Evolutionary conservation across 768 basidiomycete genomes (phyloP).

Genomic region (Russula emetica): DNA sequence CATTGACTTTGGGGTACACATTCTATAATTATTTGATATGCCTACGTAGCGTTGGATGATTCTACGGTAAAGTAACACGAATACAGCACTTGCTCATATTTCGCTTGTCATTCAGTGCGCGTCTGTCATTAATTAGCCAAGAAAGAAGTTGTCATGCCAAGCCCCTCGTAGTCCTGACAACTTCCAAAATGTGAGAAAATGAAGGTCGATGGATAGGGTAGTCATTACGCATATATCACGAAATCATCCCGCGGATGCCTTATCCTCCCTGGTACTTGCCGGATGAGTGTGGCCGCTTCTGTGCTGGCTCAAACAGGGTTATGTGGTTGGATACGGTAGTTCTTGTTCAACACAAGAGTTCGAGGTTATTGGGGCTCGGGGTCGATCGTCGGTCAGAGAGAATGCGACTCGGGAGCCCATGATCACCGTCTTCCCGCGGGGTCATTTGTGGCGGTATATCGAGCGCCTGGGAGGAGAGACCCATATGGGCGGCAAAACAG

Average conservation of each 20-base stretch:
- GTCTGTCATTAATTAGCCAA: neutral
- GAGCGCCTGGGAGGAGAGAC: constrained; percentile 5
- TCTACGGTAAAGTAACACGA: too few species aligned
- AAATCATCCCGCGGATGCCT: neutral
- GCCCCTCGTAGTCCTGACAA: constrained; percentile 16
- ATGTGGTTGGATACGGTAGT: neutral
- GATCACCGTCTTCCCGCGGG: constrained; percentile 16
- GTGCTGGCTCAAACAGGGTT: neutral
- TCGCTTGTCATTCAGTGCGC: neutral
- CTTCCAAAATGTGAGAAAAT: constrained; percentile 10
- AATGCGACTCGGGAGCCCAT: neutral
- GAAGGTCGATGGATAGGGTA: neutral
- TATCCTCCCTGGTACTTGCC: neutral
- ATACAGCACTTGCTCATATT: neutral
- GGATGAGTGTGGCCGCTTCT: neutral
- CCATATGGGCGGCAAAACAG: neutral
- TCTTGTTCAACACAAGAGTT: neutral
- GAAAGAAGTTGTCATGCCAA: constrained; percentile 12
- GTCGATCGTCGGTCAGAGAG: constrained; percentile 20
- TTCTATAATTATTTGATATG: neutral
- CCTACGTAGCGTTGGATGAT: neutral
- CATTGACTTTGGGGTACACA: neutral
- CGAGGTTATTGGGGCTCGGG: neutral
- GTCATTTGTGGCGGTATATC: constrained; percentile 14
- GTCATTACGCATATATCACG: neutral